phyloP scores from a whole-genome alignment of 1,284 basidiomycete genomes.

The Amylostereum chailletii region DNA sequence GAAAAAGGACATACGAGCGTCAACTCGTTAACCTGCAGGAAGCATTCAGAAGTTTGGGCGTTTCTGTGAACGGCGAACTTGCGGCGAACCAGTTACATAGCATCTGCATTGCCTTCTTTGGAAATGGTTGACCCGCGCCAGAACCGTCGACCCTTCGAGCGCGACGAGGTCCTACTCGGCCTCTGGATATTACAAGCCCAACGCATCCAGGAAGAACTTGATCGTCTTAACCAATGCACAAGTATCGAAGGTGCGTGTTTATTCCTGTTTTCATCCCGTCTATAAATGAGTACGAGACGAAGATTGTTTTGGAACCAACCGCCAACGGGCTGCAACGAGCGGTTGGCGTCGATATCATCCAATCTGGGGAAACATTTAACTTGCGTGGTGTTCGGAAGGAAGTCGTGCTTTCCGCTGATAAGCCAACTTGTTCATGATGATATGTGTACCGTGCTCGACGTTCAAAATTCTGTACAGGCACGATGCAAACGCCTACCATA shows the following conservation, averaged over 20 bases:
- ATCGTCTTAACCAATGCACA: neutral
- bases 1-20: no score
- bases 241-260: neutral
- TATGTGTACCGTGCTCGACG: no score
- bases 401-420: neutral
- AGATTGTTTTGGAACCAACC: neutral
- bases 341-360: neutral
- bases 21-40: no score
- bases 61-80: slow-evolving; percentile 5
- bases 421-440: no score
- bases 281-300: neutral
- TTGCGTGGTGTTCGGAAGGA: neutral
- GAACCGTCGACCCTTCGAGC: neutral
- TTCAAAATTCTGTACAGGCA: no score
- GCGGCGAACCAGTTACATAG: slow-evolving; percentile 7
- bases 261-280: neutral
- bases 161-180: slow-evolving; percentile 3
- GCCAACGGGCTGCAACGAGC: neutral
- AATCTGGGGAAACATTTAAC: neutral
- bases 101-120: neutral
- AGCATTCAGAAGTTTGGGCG: slow-evolving; percentile 3
- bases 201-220: neutral
- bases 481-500: neutral
- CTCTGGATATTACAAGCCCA: slow-evolving; percentile 1
- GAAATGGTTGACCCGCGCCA: neutral